Percentiles rank a stretch among this genome's conserved stretches.
Evolutionary conservation across 164 flowering plant genomes (phyloP).

Genomic region (Aristolochia fimbriata): DNA sequence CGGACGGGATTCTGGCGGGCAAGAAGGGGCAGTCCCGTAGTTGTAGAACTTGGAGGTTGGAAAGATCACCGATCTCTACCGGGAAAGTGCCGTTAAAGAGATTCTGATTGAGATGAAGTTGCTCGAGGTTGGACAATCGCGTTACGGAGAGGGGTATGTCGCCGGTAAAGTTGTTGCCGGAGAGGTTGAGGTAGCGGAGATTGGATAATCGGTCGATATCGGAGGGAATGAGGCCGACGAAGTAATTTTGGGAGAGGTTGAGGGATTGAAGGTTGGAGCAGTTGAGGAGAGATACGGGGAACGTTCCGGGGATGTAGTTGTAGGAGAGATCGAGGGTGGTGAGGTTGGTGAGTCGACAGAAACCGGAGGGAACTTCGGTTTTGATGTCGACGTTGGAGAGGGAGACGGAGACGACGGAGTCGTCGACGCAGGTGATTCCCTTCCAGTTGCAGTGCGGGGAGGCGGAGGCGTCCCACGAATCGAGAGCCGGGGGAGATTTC

Average conservation of each 20-base stretch:
- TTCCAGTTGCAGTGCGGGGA: conserved; percentile 37
- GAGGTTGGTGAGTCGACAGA: conserved; percentile 51
- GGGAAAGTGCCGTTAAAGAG: conserved; percentile 51
- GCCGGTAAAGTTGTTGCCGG: conserved; percentile 61
- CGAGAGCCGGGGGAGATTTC: conserved; percentile 18
- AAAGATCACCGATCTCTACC: conserved; percentile 43
- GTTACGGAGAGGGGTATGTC: conserved; percentile 53
- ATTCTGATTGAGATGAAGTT: conserved; percentile 25
- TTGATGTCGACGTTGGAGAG: conserved; percentile 20
- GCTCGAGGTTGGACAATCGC: conserved; percentile 19
- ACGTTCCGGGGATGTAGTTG: conserved; percentile 46
- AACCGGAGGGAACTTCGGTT: conserved; percentile 21
- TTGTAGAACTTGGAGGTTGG: conserved; percentile 29
- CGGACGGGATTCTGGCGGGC: conserved; percentile 33
- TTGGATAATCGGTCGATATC: conserved; percentile 32
- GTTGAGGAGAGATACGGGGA: conserved; percentile 40
- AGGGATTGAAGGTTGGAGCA: conserved; percentile 44
- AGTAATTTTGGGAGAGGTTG: conserved; percentile 50
- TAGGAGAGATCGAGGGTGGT: conserved; percentile 25
- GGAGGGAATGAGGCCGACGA: conserved; percentile 49
- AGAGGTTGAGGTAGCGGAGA: conserved; percentile 33
- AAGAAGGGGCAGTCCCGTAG: conserved; percentile 30
- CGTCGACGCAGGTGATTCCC: conserved; percentile 24
- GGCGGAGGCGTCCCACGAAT: conserved; percentile 28
- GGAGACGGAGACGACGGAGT: conserved; percentile 25